Conservation (phyloP, 116 monocot genomes). For the Phalaenopsis hybrid region DNA sequence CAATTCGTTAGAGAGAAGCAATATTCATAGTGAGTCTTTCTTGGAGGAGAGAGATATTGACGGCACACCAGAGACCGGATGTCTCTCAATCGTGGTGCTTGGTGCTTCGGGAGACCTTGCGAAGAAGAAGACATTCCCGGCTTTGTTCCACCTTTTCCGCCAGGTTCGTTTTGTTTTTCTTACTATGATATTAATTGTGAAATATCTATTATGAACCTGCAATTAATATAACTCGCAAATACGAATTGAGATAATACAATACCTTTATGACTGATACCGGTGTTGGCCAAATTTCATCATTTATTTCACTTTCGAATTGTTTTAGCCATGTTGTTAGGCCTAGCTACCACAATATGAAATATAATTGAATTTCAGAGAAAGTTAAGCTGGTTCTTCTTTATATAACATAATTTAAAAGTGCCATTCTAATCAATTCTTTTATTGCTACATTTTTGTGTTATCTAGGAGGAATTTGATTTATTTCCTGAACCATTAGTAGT, state of each 20-base stretch:
- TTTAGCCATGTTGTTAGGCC: too few species aligned
- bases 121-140: conserved; percentile 97
- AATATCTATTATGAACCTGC: not conserved
- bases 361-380: too few species aligned
- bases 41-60: conserved; percentile 42
- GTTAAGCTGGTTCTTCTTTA: too few species aligned
- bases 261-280: not conserved
- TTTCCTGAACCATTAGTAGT: too few species aligned
- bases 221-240: not conserved
- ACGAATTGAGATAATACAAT: not conserved
- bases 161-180: conserved; percentile 45
- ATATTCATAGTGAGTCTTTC: conserved; percentile 33
- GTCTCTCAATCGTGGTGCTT: conserved; percentile 85
- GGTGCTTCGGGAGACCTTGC: conserved; percentile 97
- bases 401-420: too few species aligned
- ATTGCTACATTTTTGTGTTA: too few species aligned
- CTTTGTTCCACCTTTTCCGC: conserved; percentile 77
- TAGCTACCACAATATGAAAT: too few species aligned
- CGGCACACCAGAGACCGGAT: conserved; percentile 41
- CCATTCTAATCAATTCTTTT: too few species aligned
- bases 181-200: not conserved
- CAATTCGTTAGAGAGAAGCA: conserved; percentile 21
- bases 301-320: too few species aligned
- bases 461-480: too few species aligned
- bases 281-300: not conserved